Percentiles rank a stretch among this genome's conserved stretches.
Conservation (phyloP, 106 monocot species). For the Posidonia australis region DNA sequence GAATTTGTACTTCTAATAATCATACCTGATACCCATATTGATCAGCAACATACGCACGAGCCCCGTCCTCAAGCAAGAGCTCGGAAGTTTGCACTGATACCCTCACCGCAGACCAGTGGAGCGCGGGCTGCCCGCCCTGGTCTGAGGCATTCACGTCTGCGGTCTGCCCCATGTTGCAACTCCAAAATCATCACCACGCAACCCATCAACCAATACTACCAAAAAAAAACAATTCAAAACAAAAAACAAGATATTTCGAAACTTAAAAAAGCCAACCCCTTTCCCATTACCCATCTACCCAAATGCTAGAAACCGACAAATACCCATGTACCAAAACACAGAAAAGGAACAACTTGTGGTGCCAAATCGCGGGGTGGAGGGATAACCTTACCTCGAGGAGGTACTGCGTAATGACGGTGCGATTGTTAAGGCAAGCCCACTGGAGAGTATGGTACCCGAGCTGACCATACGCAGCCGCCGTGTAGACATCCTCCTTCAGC, state of each 20-base stretch:
- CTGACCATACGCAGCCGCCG: constrained; percentile 90
- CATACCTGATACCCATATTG: constrained; percentile 87
- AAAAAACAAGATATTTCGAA: too few relatives aligned
- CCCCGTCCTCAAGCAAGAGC: constrained; percentile 88
- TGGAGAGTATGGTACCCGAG: constrained; percentile 84
- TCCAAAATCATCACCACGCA: constrained; percentile 1
- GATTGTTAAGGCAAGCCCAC: constrained; percentile 98
- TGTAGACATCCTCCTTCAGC: constrained; percentile 72
- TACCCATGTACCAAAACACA: not conserved
- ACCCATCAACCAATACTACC: not conserved
- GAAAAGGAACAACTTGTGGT: not conserved
- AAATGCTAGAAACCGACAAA: not conserved
- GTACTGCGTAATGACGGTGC: constrained; percentile 85
- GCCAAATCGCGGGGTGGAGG: not conserved
- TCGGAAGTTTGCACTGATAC: constrained; percentile 86
- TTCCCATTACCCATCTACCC: too few relatives aligned
- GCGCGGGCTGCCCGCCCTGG: constrained; percentile 86
- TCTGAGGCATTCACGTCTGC: constrained; percentile 75
- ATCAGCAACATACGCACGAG: constrained; percentile 63
- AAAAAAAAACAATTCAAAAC: not conserved
- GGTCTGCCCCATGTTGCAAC: constrained; percentile 80
- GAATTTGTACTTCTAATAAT: too few relatives aligned
- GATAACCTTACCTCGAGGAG: constrained; percentile 67
- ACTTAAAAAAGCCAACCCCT: too few relatives aligned
- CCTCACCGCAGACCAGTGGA: constrained; percentile 97